Evolutionary conservation across 2,329 filamentous ascomycete species (phyloP).

Genomic region (Thermoascus crustaceus): DNA sequence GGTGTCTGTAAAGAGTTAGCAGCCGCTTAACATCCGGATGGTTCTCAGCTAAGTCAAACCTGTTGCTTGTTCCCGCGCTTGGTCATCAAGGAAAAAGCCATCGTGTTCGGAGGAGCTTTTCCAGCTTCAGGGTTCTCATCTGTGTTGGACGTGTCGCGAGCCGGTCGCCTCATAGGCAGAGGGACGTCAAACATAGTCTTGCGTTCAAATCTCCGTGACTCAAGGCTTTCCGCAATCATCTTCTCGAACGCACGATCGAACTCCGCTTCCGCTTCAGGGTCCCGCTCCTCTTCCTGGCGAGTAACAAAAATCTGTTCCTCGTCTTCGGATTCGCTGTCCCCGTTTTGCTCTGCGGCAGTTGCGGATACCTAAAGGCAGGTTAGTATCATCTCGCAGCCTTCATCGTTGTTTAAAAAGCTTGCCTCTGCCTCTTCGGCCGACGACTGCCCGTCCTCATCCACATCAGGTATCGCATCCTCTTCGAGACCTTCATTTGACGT

Average conservation of each 20-base stretch:
- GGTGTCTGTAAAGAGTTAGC: conserved; percentile 55
- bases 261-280: conserved; percentile 90
- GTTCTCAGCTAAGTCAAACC: conserved; percentile 41
- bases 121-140: conserved; percentile 31
- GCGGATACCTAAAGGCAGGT: conserved; percentile 29
- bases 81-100: conserved; percentile 93
- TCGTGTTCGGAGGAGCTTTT: conserved; percentile 49
- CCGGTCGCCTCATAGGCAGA: conserved; percentile 70
- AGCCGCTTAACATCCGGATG: conserved; percentile 1
- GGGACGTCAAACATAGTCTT: conserved; percentile 95
- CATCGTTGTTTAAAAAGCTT: too few relatives aligned
- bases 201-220: conserved; percentile 91
- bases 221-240: conserved; percentile 95
- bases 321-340: conserved; percentile 54
- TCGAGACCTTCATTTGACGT: conserved; percentile 70
- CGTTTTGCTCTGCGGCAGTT: conserved; percentile 39
- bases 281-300: conserved; percentile 77
- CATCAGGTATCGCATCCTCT: conserved; percentile 50
- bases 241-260: conserved; percentile 97
- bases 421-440: conserved; percentile 43
- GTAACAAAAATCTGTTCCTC: conserved; percentile 91
- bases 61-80: conserved; percentile 95
- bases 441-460: conserved; percentile 48
- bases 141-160: conserved; percentile 48
- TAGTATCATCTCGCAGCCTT: conserved; percentile 8